phyloP scores from a whole-genome alignment of 768 basidiomycete species.

The Rhodotorula babjevae region DNA sequence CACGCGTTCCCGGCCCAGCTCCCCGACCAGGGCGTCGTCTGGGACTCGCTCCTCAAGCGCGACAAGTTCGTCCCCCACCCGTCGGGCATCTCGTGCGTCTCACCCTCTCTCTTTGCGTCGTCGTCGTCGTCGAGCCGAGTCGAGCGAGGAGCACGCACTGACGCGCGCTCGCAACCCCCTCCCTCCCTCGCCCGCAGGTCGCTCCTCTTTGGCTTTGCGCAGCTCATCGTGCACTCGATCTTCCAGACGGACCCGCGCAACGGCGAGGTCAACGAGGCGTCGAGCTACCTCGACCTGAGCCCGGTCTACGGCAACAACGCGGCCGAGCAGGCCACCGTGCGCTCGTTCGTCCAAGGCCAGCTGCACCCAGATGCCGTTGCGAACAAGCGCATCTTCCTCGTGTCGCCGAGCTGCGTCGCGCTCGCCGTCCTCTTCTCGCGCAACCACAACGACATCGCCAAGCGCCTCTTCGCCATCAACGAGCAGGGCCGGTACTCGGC shows the following conservation, averaged over 20 bases:
- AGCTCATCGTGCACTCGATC: constrained; percentile 53
- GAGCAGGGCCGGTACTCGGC: constrained; percentile 55
- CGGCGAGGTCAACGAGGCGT: constrained; percentile 56
- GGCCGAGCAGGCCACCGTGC: constrained; percentile 54
- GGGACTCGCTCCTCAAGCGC: constrained; percentile 70
- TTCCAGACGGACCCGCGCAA: constrained; percentile 59
- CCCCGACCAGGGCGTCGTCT: constrained; percentile 59
- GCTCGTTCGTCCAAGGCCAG: constrained; percentile 58
- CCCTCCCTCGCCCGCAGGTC: constrained; percentile 5
- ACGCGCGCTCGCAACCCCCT: too few relatives aligned
- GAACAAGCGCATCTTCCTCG: constrained; percentile 49
- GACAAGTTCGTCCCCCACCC: constrained; percentile 57
- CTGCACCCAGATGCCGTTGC: constrained; percentile 64
- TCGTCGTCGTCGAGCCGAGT: constrained; percentile 42
- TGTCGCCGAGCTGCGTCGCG: constrained; percentile 69
- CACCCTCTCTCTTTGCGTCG: constrained; percentile 52
- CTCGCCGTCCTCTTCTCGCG: constrained; percentile 65
- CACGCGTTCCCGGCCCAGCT: constrained; percentile 46
- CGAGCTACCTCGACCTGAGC: constrained; percentile 72
- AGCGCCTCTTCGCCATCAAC: constrained; percentile 51
- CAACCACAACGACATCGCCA: constrained; percentile 60
- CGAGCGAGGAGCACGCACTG: too few relatives aligned
- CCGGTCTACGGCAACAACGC: constrained; percentile 65
- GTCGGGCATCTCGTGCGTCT: constrained; percentile 63
- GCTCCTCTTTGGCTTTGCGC: constrained; percentile 26